phyloP scores from a whole-genome alignment of 1,284 basidiomycete species.

The Marasmius oreades region DNA sequence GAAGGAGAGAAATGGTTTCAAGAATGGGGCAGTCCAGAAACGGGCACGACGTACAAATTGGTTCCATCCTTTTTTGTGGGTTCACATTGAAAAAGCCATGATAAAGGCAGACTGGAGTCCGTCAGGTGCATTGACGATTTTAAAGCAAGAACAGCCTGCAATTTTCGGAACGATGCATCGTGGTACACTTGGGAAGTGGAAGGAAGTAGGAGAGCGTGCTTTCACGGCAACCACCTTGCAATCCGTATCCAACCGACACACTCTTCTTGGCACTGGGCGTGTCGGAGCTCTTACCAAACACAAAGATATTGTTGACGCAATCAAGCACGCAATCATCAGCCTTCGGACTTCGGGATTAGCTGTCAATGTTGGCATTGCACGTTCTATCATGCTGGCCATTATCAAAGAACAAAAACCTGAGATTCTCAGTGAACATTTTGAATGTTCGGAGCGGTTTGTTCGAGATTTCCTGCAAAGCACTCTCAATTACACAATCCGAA shows the following conservation, averaged over 20 bases:
- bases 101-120: conserved; percentile 13
- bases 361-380: conserved; percentile 14
- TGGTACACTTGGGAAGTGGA: conserved; percentile 15
- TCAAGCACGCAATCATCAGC: conserved; percentile 7
- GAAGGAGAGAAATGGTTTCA: background rate
- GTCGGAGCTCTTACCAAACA: conserved; percentile 13
- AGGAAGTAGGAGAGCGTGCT: background rate
- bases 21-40: conserved; percentile 12
- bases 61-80: conserved; percentile 16
- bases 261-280: conserved; percentile 13
- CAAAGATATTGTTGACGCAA: conserved; percentile 9
- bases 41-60: conserved; percentile 15
- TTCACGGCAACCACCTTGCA: conserved; percentile 10
- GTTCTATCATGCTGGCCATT: conserved; percentile 15
- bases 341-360: conserved; percentile 11
- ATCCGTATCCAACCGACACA: conserved; percentile 11
- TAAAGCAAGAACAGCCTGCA: conserved; percentile 9
- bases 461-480: conserved; percentile 1
- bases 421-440: conserved; percentile 13
- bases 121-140: background rate
- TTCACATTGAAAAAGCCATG: conserved; percentile 1
- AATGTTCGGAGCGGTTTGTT: conserved; percentile 20
- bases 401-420: conserved; percentile 10
- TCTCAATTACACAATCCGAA: background rate
- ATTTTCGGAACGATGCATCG: conserved; percentile 7